Conservation (phyloP, 495 filamentous ascomycete species). For the Friedmanniomyces simplex region DNA sequence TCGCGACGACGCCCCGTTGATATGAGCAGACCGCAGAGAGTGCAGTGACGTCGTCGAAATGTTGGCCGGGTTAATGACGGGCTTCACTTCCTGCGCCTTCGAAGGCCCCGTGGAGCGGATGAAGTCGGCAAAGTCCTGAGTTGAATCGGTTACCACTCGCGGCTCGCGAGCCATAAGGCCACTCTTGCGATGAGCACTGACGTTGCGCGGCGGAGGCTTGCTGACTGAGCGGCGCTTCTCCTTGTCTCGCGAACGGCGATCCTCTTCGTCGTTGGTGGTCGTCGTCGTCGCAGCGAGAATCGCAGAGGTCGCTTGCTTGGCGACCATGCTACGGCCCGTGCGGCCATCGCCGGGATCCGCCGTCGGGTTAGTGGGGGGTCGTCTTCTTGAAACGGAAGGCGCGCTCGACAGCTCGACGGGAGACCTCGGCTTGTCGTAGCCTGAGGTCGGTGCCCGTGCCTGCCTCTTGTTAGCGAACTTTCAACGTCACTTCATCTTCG, state of each 20-base stretch:
- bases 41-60: slow-evolving; percentile 17
- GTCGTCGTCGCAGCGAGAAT: neutral
- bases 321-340: slow-evolving; percentile 3
- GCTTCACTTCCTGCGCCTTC: slow-evolving; percentile 25
- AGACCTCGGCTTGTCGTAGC: neutral
- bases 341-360: slow-evolving; percentile 4
- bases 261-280: neutral
- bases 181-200: slow-evolving; percentile 5
- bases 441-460: neutral
- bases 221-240: slow-evolving; percentile 8
- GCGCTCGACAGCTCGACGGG: slow-evolving; percentile 16
- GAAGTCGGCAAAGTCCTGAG: slow-evolving; percentile 74
- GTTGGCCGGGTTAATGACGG: slow-evolving; percentile 7
- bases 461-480: neutral
- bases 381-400: slow-evolving; percentile 8
- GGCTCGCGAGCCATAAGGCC: slow-evolving; percentile 51
- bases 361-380: neutral
- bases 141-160: slow-evolving; percentile 51
- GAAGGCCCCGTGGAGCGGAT: slow-evolving; percentile 70
- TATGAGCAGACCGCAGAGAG: slow-evolving; percentile 14
- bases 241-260: neutral
- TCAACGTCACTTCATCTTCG: neutral
- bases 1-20: slow-evolving; percentile 8
- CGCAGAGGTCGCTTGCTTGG: slow-evolving; percentile 16
- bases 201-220: slow-evolving; percentile 12